Evolutionary conservation across 352 stramenopile genomes (phyloP), one percentile per base, ranked within the genome.

Genomic region (Hyaloperonospora arabidopsidis): DNA sequence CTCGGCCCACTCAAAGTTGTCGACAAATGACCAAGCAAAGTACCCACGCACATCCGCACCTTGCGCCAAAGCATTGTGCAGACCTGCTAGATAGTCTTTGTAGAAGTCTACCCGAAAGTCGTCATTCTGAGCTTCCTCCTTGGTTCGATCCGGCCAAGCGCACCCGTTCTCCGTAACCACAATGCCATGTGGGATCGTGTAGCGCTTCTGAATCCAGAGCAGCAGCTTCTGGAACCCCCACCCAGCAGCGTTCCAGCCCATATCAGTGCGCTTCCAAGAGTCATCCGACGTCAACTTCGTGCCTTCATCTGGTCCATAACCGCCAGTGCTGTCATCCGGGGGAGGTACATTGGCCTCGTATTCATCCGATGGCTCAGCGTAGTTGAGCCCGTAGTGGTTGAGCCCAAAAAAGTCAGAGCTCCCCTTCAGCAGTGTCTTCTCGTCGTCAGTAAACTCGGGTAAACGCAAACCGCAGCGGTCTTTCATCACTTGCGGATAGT

Each of bases 351-450:
- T 65, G n/a, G 55, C 66, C 28, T 80, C 46, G 17, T 70, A 86
- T 45, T 67, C 71, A 15, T 65, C 50, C 5, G 70, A 79, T 2
- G 72, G 68, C 57, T 66, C 73, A 4, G 45, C 38, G 49, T 81
- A 84, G 51, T 55, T 65, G 15, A 79, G 83, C 28, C 77, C 82
- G 70, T 98, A 98, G 66, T 97, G 88, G 70, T 98, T 98, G 1
- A 98, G 65, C 1, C 89, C 93, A 34, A 98, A 88, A 65, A 97
- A 98, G 59, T 98, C 95, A 28, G 60, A 77, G 48, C 80, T 96
- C 8, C 77, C 81, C 41, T 83, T 79, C 14, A 98, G 50, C 19
- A 89, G 45, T 21, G 74, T 72, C 49, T 84, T 77, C 57, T 97
- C 79, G 15, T 92, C 68, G 35, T 78, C 62, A 8, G 92, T 96